A percentile compares a stretch with the other conserved stretches of the same genome.
phyloP scores from a whole-genome alignment of 2,329 filamentous ascomycete species.

The Taxawa tesnikishii region DNA sequence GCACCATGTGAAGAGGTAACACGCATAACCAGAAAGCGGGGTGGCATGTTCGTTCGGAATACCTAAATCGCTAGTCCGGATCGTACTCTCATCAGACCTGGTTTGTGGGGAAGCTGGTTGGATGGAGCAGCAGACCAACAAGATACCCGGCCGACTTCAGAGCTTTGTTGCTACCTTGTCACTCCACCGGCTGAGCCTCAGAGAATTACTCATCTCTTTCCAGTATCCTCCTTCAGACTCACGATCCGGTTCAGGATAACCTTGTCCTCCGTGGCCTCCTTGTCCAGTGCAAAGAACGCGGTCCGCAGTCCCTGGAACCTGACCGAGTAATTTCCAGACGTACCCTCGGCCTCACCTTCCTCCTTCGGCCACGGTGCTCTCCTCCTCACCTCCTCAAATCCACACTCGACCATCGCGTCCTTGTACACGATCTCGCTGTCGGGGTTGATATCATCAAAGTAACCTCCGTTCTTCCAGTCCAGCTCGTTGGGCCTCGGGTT shows the following conservation, averaged over 20 bases:
- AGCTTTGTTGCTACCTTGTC: no score
- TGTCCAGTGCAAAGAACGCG: slow-evolving; percentile 77
- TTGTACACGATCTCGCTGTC: slow-evolving; percentile 70
- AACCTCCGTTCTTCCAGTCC: slow-evolving; percentile 57
- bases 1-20: no score
- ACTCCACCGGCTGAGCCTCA: no score
- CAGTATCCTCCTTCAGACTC: slow-evolving; percentile 75
- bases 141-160: no score
- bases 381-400: slow-evolving; percentile 63
- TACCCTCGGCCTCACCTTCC: slow-evolving; percentile 54
- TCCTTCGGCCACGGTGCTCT: slow-evolving; percentile 74
- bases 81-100: no score
- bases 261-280: slow-evolving; percentile 56
- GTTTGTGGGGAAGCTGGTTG: no score
- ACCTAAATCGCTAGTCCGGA: no score
- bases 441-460: slow-evolving; percentile 72
- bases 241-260: slow-evolving; percentile 87
- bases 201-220: slow-evolving; percentile 48
- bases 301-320: slow-evolving; percentile 87
- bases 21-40: no score
- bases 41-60: no score
- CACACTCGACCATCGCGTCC: slow-evolving; percentile 68
- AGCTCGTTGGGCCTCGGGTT: slow-evolving; percentile 68
- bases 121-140: no score
- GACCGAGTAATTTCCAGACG: slow-evolving; percentile 52